Evolutionary conservation across 2,329 filamentous ascomycete species (phyloP).

Genomic region (Claviceps pazoutovae): DNA sequence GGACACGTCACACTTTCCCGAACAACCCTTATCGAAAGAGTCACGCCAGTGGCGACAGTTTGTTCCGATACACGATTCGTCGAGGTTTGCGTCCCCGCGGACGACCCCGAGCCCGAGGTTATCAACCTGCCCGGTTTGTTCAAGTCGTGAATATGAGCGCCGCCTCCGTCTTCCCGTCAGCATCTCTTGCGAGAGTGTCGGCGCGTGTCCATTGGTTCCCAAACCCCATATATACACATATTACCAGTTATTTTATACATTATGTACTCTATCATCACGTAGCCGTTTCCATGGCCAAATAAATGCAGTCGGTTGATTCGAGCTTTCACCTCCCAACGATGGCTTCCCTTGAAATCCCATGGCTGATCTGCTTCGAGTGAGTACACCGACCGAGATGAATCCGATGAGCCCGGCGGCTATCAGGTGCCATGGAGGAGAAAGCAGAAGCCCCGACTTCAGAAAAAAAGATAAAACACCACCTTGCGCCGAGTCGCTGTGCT

Average conservation of each 20-base stretch:
- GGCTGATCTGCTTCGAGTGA: constrained; percentile 6
- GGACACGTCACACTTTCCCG: background rate
- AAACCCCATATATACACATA: constrained; percentile 18
- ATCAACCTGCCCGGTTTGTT: background rate
- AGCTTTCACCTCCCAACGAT: constrained; percentile 1
- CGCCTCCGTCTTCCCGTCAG: constrained; percentile 11
- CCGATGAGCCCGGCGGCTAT: background rate
- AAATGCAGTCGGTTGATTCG: constrained; percentile 16
- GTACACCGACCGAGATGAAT: background rate
- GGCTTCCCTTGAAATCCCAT: constrained; percentile 9
- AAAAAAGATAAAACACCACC: constrained; percentile 13
- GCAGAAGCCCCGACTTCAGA: background rate
- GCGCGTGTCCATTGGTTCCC: constrained; percentile 13
- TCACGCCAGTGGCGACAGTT: background rate
- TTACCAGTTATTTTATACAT: constrained; percentile 27
- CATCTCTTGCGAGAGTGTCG: constrained; percentile 19
- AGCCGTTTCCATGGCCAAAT: constrained; percentile 12
- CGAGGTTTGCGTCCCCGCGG: background rate
- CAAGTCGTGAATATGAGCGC: constrained; percentile 7
- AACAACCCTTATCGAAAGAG: background rate
- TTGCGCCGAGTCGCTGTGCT: constrained; percentile 27
- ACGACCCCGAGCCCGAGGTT: background rate
- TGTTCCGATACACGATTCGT: background rate
- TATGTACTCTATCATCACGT: constrained; percentile 23
- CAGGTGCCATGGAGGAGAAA: background rate